A percentile compares a stretch with the other conserved stretches of the same genome.
Evolutionary conservation across 2,329 filamentous ascomycete genomes (phyloP).

Genomic region (Zymoseptoria ardabiliae): DNA sequence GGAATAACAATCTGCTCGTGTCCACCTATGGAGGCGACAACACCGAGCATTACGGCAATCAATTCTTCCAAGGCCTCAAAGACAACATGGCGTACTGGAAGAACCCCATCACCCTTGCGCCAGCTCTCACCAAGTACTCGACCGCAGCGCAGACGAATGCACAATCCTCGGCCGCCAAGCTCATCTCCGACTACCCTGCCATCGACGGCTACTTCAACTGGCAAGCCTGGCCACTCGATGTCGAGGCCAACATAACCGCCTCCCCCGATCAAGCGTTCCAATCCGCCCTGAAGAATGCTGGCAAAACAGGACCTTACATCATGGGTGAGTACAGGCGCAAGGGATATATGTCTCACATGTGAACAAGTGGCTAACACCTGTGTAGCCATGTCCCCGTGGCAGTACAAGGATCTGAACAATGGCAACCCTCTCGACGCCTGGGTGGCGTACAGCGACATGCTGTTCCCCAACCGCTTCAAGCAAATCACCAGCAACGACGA

Average conservation of each 20-base stretch:
- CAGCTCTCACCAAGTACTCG: constrained; percentile 29
- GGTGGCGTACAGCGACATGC: constrained; percentile 34
- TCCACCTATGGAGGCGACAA: constrained; percentile 31
- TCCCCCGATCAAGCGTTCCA: constrained; percentile 31
- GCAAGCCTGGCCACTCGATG: constrained; percentile 34
- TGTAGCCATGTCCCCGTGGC: constrained; percentile 34
- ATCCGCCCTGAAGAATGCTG: constrained; percentile 27
- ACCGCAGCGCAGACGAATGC: constrained; percentile 25
- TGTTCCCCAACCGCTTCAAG: constrained; percentile 29
- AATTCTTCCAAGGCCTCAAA: constrained; percentile 31
- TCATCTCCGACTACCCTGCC: constrained; percentile 28
- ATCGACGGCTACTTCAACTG: constrained; percentile 35
- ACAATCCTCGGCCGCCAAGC: constrained; percentile 17
- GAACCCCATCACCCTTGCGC: constrained; percentile 29
- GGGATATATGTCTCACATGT: constrained; percentile 8
- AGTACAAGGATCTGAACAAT: constrained; percentile 34
- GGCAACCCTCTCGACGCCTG: constrained; percentile 29
- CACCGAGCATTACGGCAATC: constrained; percentile 27
- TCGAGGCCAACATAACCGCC: constrained; percentile 26
- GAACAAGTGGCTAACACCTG: constrained; percentile 20
- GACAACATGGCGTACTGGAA: constrained; percentile 24
- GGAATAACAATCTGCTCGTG: constrained; percentile 33
- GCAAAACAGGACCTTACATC: constrained; percentile 32
- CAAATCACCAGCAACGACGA: constrained; percentile 21
- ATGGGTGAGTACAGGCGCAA: constrained; percentile 28